Evolutionary conservation across 2,329 filamentous ascomycete species (phyloP).

Genomic region (Thelonectria discophora): DNA sequence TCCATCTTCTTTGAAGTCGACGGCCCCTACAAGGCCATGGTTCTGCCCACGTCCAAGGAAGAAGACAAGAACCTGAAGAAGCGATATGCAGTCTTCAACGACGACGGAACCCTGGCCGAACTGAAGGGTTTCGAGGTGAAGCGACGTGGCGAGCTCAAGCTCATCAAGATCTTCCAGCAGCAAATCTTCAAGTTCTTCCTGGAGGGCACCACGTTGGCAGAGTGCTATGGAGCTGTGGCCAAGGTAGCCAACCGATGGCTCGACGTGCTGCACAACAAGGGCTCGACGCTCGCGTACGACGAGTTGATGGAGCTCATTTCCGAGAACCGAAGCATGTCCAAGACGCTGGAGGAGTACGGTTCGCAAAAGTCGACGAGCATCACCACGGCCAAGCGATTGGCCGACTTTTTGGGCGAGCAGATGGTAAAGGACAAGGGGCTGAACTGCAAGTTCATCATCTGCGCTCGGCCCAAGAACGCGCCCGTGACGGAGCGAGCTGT

Average conservation of each 20-base stretch:
- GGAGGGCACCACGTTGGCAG: constrained; percentile 84
- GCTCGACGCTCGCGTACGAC: constrained; percentile 90
- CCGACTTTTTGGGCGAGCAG: constrained; percentile 95
- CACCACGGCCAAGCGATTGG: constrained; percentile 92
- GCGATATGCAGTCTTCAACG: constrained; percentile 98
- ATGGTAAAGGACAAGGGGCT: constrained; percentile 99
- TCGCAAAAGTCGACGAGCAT: constrained; percentile 98
- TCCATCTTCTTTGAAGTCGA: constrained; percentile 99
- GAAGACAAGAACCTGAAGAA: constrained; percentile 99
- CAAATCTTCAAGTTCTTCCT: constrained; percentile 99
- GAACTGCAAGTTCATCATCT: constrained; percentile 99
- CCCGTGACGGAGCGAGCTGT: constrained; percentile 95
- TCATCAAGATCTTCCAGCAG: constrained; percentile 99
- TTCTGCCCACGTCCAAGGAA: constrained; percentile 95
- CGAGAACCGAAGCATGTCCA: constrained; percentile 97
- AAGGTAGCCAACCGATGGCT: constrained; percentile 97
- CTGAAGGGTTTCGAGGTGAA: constrained; percentile 98
- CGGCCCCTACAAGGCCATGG: constrained; percentile 96
- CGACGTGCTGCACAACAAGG: constrained; percentile 90
- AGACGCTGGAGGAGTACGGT: constrained; percentile 96
- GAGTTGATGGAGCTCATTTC: constrained; percentile 99
- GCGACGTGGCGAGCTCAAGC: constrained; percentile 94
- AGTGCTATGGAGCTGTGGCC: constrained; percentile 91
- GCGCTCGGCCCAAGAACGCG: constrained; percentile 82
- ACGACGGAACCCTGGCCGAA: constrained; percentile 94